A percentile compares a stretch with the other conserved stretches of the same genome.
Conservation (phyloP, 2,329 filamentous ascomycete genomes). For the Fusarium proliferatum region DNA sequence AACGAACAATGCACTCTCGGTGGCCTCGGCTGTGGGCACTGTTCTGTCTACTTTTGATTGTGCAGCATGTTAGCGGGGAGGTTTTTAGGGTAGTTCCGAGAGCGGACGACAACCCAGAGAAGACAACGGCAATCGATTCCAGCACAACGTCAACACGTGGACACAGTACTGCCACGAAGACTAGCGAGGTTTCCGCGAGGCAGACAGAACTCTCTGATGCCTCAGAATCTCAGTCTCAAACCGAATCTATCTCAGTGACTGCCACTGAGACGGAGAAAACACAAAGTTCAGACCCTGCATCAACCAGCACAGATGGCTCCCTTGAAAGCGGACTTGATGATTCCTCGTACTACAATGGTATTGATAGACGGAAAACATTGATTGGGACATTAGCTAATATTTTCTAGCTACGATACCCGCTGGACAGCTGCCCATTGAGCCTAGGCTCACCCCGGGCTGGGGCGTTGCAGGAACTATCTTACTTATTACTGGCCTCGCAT, state of each 20-base stretch:
- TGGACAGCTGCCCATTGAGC: slow-evolving; percentile 75
- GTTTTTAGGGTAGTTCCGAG: slow-evolving; percentile 48
- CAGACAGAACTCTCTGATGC: slow-evolving; percentile 21
- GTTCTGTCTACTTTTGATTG: slow-evolving; percentile 53
- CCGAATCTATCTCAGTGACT: slow-evolving; percentile 21
- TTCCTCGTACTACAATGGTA: slow-evolving; percentile 52
- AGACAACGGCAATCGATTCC: slow-evolving; percentile 28
- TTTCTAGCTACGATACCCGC: slow-evolving; percentile 57
- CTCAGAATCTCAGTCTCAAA: slow-evolving; percentile 7
- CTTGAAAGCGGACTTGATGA: slow-evolving; percentile 41
- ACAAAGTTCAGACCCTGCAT: slow-evolving; percentile 22
- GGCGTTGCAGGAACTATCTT: slow-evolving; percentile 83
- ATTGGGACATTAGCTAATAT: slow-evolving; percentile 1
- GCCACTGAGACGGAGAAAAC: slow-evolving; percentile 28
- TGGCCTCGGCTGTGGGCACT: slow-evolving; percentile 52
- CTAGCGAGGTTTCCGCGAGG: slow-evolving; percentile 18
- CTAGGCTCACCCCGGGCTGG: slow-evolving; percentile 82
- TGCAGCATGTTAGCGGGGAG: slow-evolving; percentile 53
- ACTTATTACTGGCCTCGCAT: slow-evolving; percentile 75
- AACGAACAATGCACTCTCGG: slow-evolving; percentile 49
- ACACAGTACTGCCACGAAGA: slow-evolving; percentile 22
- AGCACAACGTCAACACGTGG: slow-evolving; percentile 15
- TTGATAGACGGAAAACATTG: background rate
- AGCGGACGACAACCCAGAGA: slow-evolving; percentile 46
- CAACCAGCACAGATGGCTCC: slow-evolving; percentile 33